Conservation (phyloP, 345 rosid species). For the Rhodamnia rubescens region DNA sequence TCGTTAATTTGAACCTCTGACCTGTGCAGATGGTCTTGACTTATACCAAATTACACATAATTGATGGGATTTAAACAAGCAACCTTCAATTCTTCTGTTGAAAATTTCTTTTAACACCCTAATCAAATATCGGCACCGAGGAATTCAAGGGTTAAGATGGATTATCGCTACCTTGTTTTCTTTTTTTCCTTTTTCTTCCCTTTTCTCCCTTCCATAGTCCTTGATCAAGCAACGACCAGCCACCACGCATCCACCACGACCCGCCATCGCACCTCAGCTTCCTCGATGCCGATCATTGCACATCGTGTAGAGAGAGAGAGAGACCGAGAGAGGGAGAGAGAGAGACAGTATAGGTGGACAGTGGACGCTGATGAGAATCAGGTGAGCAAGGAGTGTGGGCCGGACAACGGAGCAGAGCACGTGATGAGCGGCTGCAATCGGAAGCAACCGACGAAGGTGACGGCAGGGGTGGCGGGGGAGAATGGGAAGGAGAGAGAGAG, state of each 20-base stretch:
- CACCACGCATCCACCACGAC: not conserved
- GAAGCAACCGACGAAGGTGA: not conserved
- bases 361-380: not conserved
- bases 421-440: not conserved
- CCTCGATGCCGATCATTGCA: not conserved
- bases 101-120: not conserved
- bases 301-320: not conserved
- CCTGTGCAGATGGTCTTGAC: not conserved
- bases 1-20: not conserved
- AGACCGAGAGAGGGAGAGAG: not conserved
- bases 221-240: not conserved
- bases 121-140: not conserved
- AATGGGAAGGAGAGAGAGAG: not conserved
- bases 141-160: not conserved
- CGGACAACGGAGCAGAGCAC: not conserved
- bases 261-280: not conserved
- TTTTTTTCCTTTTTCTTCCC: fast-evolving
- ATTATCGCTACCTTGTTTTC: not conserved
- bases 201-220: not conserved
- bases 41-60: not conserved
- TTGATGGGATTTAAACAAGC: not conserved
- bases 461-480: not conserved
- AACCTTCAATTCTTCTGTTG: not conserved
- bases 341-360: not conserved
- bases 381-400: not conserved